phyloP scores from a whole-genome alignment of 352 stramenopile species.

The Phytophthora crassamura region DNA sequence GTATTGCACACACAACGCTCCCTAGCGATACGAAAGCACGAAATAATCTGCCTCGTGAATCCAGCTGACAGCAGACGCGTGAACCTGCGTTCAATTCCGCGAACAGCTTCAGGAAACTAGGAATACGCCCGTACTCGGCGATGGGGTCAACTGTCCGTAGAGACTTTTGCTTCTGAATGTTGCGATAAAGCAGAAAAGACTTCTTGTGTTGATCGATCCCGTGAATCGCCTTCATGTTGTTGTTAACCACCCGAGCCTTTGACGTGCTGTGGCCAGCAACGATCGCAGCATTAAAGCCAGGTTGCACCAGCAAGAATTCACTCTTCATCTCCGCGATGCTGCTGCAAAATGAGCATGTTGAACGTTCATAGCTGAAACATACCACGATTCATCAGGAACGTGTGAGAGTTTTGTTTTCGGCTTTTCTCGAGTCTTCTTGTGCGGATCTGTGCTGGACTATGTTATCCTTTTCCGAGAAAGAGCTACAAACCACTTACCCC shows the following conservation, averaged over 20 bases:
- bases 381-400: slow-evolving; percentile 5
- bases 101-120: slow-evolving; percentile 7
- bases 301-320: not conserved
- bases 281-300: slow-evolving; percentile 2
- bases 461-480: not conserved
- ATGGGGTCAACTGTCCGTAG: not conserved
- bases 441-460: not conserved
- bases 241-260: slow-evolving; percentile 3
- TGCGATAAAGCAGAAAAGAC: not conserved
- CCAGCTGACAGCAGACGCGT: slow-evolving; percentile 5
- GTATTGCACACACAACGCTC: slow-evolving; percentile 1
- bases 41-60: slow-evolving; percentile 1
- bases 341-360: not conserved
- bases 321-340: slow-evolving; percentile 3
- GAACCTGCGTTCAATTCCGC: not conserved
- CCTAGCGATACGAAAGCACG: slow-evolving; percentile 4
- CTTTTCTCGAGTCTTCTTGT: not conserved
- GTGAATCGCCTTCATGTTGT: not conserved
- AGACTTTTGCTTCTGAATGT: not conserved
- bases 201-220: not conserved
- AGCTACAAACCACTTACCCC: too few relatives aligned
- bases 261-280: not conserved
- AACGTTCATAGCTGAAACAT: not conserved
- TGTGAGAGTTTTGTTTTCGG: slow-evolving; percentile 1
- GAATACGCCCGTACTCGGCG: slow-evolving; percentile 1